Base-by-base conservation (phyloP, 2,329 filamentous ascomycete species). In the Phialocephala subalpina region DNA sequence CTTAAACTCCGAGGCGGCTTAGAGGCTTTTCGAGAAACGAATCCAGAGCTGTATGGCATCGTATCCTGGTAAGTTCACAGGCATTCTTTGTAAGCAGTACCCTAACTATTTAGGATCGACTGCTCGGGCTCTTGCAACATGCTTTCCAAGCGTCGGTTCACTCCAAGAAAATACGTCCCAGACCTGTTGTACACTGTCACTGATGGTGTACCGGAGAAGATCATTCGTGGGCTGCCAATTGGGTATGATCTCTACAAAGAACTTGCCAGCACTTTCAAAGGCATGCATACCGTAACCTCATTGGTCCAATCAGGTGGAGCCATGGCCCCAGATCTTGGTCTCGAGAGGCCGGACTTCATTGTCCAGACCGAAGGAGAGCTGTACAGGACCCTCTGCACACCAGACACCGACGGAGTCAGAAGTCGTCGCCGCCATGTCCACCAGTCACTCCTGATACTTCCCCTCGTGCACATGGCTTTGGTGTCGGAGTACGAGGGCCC, bases 91-190 rank as follows among this genome's bases (percentile, higher is more conserved):
- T 52, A 49, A 49, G 20, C 25, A 49, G 16, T 14, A 18, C 27
- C 56, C 47, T 35, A 12, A 18, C 9, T 35, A 14, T 25, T n/a
- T 36, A 67, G 66, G 66, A 56, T 68, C 35, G 66, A 68, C 40
- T 65, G 60, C 35, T 49, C 60, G 5, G 66, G 63, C 9, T 60
- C 60, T 12, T 68, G 63, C 22, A 65, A 65, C 38, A 52, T 68
- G 14, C 38, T 65, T 8, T 65, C 63, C 6, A 57, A 47, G 56
- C 38, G 63, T 14, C 40, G 57, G n/a, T 65, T 68, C 36, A 25
- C 20, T 18, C 20, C 29, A 8, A 18, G 18, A 3, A 29, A n/a
- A 38, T 55, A 42, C 29, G 8, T 27, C 25, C 47, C 58, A 2
- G 14, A 36, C 20, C 18, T 64, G 14, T 45, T 45, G 42, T 35